Base-by-base conservation (phyloP, 805 yeast genomes). In the Nakazawaea ishiwadae region DNA sequence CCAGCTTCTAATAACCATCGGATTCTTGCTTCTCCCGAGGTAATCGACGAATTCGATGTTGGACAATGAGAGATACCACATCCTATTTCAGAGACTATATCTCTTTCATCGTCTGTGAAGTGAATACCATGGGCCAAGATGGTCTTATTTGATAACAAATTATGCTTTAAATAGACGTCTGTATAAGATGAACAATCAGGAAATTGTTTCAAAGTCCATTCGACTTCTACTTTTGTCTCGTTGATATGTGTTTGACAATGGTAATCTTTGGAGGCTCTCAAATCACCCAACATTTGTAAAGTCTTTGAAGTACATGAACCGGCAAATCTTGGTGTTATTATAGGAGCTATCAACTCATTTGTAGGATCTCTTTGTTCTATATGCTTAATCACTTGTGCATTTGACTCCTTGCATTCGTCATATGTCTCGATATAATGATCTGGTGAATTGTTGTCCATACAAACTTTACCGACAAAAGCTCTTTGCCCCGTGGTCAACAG, bases 11-110 rank as follows among this genome's bases (percentile, higher is more conserved):
- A 65, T 31, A 87, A 63, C 69, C 81, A 73, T 50, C 83, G 73
- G 9, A 91, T 77, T 15, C 88, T 82, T 7, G 96, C 90, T 59
- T 88, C 95, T 14, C 99, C 99, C 9, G 95, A 82, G 0, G 95
- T 81, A 44, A 91, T 72, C 14, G 93, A 79, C 1, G 95, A 79
- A 59, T 91, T 91, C 14, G 96, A 85, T 9, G 88, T 78, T 2
- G 99, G 99, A 63, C 99, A 91, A 61, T 93, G 98, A 4, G 95
- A 74, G 14, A 91, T 77, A 10, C 96, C 95, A 24, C 87, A 65
- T 5, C 75, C 63, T 16, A 74, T 71, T 14, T 52, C 47, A 47
- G 69, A 71, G 34, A 93, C 68, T 16, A 84, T 46, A 14, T 70
- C 60, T 31, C 79, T 68, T 59, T 91, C 99, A 2, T 68, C 68